Conservation (phyloP, 257 asterid species). For the Solanum chilense region DNA sequence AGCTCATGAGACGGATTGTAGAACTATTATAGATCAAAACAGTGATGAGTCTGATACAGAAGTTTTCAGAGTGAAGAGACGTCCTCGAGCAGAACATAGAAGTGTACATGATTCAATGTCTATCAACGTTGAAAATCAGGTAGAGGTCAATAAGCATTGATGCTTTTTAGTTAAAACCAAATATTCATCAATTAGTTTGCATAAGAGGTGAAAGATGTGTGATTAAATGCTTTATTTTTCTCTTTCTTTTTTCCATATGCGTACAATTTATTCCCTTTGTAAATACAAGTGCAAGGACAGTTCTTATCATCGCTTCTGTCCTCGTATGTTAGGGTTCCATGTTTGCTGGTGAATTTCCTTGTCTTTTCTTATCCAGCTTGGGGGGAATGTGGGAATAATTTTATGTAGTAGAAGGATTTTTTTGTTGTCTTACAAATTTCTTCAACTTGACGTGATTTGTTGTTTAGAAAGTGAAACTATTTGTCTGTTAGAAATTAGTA, state of each 20-base stretch:
- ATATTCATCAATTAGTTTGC: neutral
- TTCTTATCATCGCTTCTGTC: neutral
- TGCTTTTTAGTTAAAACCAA: neutral
- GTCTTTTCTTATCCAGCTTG: neutral
- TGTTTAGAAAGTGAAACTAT: neutral
- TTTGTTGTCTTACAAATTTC: neutral
- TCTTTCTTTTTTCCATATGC: neutral
- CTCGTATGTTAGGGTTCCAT: neutral
- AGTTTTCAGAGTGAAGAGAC: constrained; percentile 76
- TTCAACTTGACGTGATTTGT: neutral
- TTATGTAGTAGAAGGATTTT: neutral
- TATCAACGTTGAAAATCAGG: constrained; percentile 51
- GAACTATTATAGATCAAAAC: constrained; percentile 28
- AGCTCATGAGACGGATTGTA: constrained; percentile 10
- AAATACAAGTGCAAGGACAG: neutral
- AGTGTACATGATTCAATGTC: constrained; percentile 21
- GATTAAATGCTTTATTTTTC: neutral
- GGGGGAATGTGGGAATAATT: neutral
- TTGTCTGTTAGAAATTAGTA: neutral
- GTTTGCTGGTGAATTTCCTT: neutral
- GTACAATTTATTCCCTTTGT: neutral
- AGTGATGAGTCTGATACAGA: constrained; percentile 82
- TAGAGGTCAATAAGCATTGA: constrained; percentile 5
- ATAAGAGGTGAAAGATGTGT: neutral
- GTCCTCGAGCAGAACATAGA: constrained; percentile 52